These are phyloP conservation scores for Marasmius sp. DNA, from an alignment of 1,284 basidiomycete species.

Conservation along the genomic window DNA sequence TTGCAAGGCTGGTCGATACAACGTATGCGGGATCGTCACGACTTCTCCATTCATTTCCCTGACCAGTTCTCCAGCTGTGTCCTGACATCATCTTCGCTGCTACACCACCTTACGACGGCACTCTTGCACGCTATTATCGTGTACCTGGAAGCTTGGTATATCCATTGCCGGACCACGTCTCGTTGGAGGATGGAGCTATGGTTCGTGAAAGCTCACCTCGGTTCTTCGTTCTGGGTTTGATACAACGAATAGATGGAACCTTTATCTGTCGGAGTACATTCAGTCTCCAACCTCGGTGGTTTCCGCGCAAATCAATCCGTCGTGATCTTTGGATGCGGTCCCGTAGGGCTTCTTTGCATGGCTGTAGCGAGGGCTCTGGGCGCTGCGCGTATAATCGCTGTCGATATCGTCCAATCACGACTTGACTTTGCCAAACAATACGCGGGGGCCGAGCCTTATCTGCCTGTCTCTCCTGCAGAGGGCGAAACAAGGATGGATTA, in stretches of 20 bases:
- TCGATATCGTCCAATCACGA: conserved; percentile 83
- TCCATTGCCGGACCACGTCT: conserved; percentile 69
- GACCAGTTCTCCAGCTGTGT: conserved; percentile 53
- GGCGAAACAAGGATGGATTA: conserved; percentile 72
- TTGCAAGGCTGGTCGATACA: conserved; percentile 80
- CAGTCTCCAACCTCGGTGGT: conserved; percentile 76
- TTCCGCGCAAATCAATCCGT: conserved; percentile 75
- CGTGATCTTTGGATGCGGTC: conserved; percentile 87
- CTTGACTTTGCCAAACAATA: conserved; percentile 87
- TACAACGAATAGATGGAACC: conserved; percentile 80
- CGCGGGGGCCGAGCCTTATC: conserved; percentile 84
- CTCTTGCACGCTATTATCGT: conserved; percentile 79
- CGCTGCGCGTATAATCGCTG: conserved; percentile 76
- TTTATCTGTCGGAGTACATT: conserved; percentile 89
- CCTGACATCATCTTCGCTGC: conserved; percentile 82
- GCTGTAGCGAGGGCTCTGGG: conserved; percentile 91
- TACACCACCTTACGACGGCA: conserved; percentile 89
- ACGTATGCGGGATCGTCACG: conserved; percentile 46
- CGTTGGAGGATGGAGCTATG: conserved; percentile 85
- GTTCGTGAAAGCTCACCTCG: conserved; percentile 35
- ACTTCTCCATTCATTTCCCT: conserved; percentile 2
- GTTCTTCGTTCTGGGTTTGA: not conserved
- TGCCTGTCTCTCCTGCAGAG: conserved; percentile 61
- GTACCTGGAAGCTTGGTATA: conserved; percentile 76
- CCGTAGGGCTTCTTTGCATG: conserved; percentile 70